Evolutionary conservation across 225 moss, liverwort and hornwort genomes (phyloP).

Genomic region (Climacium dendroides): DNA sequence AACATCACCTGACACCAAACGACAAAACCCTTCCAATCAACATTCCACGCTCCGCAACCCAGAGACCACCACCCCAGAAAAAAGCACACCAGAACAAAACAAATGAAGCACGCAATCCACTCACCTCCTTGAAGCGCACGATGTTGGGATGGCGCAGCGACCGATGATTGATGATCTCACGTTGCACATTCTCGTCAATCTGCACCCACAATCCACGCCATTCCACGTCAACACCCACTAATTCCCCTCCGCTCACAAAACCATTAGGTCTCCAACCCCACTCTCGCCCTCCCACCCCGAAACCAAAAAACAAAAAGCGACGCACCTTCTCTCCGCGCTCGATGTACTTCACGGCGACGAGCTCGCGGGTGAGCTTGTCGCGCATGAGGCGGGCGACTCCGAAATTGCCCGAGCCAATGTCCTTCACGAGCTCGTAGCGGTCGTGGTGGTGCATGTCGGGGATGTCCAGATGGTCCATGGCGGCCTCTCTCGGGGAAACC

Average conservation of each 20-base stretch:
- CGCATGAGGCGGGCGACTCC: slow-evolving; percentile 68
- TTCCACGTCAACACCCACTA: neutral
- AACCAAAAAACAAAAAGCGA: neutral
- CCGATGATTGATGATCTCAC: slow-evolving; percentile 76
- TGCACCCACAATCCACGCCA: neutral
- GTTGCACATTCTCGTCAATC: slow-evolving; percentile 76
- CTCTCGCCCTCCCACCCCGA: neutral
- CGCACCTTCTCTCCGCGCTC: slow-evolving; percentile 68
- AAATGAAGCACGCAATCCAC: neutral
- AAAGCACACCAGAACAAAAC: too few relatives aligned
- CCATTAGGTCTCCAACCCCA: neutral
- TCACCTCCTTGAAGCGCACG: slow-evolving; percentile 69
- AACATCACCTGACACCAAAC: slow-evolving; percentile 46
- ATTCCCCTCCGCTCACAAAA: neutral
- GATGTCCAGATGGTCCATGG: slow-evolving; percentile 32
- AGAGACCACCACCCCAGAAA: too few relatives aligned
- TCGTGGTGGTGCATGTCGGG: slow-evolving; percentile 56
- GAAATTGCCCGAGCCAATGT: slow-evolving; percentile 76
- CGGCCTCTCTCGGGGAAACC: neutral
- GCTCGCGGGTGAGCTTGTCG: slow-evolving; percentile 50
- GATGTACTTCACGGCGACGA: slow-evolving; percentile 76
- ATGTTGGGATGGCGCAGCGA: slow-evolving; percentile 78
- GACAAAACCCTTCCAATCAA: neutral
- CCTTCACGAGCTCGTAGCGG: slow-evolving; percentile 64
- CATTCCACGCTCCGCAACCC: neutral